Percentiles rank a stretch among this genome's conserved stretches.
Conservation (phyloP, 1,284 basidiomycete genomes). For the Coriolopsis trogii region DNA sequence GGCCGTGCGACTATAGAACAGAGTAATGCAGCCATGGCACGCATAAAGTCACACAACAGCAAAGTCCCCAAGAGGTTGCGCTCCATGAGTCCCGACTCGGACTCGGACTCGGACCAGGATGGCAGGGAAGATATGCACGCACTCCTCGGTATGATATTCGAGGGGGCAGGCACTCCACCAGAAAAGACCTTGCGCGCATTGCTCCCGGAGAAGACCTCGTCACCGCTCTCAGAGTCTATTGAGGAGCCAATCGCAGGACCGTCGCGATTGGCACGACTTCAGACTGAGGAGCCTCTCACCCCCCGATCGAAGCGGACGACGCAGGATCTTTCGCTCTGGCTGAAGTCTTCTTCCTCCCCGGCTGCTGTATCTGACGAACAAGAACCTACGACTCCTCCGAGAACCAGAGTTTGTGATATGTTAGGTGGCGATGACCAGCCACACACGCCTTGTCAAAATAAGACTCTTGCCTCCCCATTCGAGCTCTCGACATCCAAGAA, state of each 20-base stretch:
- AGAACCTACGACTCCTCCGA: neutral
- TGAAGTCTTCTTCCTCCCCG: conserved; percentile 14
- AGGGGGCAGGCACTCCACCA: conserved; percentile 14
- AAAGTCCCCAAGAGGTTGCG: conserved; percentile 7
- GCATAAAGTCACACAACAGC: conserved; percentile 7
- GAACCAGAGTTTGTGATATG: neutral
- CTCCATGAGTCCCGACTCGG: conserved; percentile 30
- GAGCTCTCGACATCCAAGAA: conserved; percentile 1
- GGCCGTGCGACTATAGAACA: conserved; percentile 28
- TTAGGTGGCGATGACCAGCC: neutral
- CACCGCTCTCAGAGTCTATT: conserved; percentile 4
- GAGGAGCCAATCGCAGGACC: conserved; percentile 9
- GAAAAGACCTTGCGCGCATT: neutral
- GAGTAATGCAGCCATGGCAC: conserved; percentile 29
- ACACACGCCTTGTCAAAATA: conserved; percentile 2
- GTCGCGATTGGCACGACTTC: conserved; percentile 2
- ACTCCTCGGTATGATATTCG: conserved; percentile 23
- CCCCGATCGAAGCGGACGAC: conserved; percentile 18
- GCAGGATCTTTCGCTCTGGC: conserved; percentile 16
- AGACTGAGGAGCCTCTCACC: conserved; percentile 15
- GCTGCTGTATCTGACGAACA: neutral
- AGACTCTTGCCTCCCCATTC: conserved; percentile 7
- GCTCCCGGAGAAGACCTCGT: conserved; percentile 7
- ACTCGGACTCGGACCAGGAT: conserved; percentile 30
- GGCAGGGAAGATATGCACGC: conserved; percentile 22